Evolutionary conservation across 345 rosid species (phyloP).

Genomic region (Raphanus raphanistrum): DNA sequence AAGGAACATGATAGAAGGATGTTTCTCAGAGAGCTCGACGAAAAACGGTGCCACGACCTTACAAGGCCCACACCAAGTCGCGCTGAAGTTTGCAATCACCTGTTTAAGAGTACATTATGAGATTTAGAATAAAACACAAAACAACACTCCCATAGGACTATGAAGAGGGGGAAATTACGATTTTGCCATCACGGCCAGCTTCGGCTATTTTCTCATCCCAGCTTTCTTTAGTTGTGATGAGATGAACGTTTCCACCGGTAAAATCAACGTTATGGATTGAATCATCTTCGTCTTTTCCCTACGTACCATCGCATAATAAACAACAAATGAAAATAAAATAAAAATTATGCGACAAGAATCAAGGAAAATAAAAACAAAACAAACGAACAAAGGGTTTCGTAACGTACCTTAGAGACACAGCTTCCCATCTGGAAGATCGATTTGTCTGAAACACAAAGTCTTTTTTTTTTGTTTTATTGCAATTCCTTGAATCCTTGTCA

Average conservation of each 20-base stretch:
- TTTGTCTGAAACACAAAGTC: slow-evolving; percentile 3
- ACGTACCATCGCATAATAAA: neutral
- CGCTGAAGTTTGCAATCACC: slow-evolving; percentile 86
- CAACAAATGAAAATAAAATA: neutral
- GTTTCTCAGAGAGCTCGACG: slow-evolving; percentile 69
- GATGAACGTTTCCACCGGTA: slow-evolving; percentile 62
- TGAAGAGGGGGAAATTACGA: slow-evolving; percentile 41
- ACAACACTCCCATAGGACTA: neutral
- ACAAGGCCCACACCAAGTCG: slow-evolving; percentile 91
- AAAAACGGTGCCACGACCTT: slow-evolving; percentile 65
- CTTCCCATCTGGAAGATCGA: slow-evolving; percentile 50
- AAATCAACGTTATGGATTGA: slow-evolving; percentile 49
- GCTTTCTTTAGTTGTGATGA: slow-evolving; percentile 56
- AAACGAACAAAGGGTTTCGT: neutral
- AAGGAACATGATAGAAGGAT: slow-evolving; percentile 68
- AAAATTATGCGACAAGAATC: neutral
- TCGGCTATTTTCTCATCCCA: slow-evolving; percentile 79
- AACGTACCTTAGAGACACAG: slow-evolving; percentile 48
- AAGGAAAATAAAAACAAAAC: neutral
- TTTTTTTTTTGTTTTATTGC: neutral
- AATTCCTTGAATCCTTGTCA: slow-evolving; percentile 10
- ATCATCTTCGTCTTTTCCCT: slow-evolving; percentile 47
- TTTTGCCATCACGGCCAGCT: slow-evolving; percentile 65
- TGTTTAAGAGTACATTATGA: slow-evolving; percentile 25
- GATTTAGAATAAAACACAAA: neutral